These are phyloP conservation scores for Nemania serpens DNA, from an alignment of 2,329 filamentous ascomycete species.

Conservation along the genomic window DNA sequence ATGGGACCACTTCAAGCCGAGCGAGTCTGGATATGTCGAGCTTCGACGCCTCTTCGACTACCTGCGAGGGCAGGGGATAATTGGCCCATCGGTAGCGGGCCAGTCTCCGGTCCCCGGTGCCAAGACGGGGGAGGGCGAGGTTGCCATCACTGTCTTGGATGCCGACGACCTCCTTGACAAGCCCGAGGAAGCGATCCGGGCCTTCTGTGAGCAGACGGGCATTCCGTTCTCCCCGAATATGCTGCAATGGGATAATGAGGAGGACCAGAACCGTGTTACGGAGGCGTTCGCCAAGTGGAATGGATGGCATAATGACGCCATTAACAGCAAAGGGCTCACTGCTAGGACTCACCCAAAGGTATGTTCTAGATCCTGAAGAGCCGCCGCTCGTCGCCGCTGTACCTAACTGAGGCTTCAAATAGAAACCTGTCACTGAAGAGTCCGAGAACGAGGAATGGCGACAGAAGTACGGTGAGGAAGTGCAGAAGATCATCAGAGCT, in stretches of 20 bases:
- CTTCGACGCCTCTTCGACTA: constrained; percentile 87
- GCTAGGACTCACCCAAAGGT: constrained; percentile 68
- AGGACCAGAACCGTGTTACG: constrained; percentile 70
- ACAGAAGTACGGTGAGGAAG: constrained; percentile 74
- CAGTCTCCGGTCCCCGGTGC: constrained; percentile 28
- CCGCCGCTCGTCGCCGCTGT: constrained; percentile 1
- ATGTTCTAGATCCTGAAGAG: constrained; percentile 21
- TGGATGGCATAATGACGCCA: constrained; percentile 94
- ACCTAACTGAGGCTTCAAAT: constrained; percentile 36
- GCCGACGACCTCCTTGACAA: constrained; percentile 92
- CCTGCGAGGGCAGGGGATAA: constrained; percentile 67
- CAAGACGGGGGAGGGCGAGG: constrained; percentile 40
- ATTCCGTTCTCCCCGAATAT: constrained; percentile 77
- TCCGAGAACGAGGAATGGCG: constrained; percentile 73
- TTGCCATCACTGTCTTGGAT: constrained; percentile 84
- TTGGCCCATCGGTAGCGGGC: constrained; percentile 70
- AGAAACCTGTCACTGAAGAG: constrained; percentile 68
- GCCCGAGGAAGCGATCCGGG: constrained; percentile 73
- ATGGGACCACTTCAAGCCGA: constrained; percentile 84
- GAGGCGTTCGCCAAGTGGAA: constrained; percentile 94
- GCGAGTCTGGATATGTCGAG: constrained; percentile 89
- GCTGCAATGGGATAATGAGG: constrained; percentile 81
- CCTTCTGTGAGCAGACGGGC: constrained; percentile 81
- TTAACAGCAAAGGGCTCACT: constrained; percentile 77
- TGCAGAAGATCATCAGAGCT: constrained; percentile 69